Conservation (phyloP, 352 stramenopile species). For the Phytophthora pinifolia region DNA sequence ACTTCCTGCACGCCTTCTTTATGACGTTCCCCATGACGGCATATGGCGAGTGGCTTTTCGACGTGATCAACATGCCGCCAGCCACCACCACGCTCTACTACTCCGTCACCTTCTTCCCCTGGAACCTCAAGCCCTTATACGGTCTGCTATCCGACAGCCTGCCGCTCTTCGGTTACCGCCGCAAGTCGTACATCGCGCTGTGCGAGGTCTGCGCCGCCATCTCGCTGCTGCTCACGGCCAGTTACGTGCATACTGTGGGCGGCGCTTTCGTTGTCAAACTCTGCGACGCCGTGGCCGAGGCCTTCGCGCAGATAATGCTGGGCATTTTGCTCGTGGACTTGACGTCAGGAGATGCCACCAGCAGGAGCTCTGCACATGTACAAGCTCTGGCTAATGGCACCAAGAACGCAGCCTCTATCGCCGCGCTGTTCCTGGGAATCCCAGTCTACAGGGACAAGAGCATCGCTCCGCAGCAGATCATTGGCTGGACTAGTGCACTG, state of each 20-base stretch:
- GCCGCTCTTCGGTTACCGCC: slow-evolving; percentile 70
- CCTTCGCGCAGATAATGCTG: slow-evolving; percentile 84
- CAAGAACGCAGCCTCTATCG: slow-evolving; percentile 70
- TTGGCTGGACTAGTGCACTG: slow-evolving; percentile 62
- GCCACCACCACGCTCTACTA: slow-evolving; percentile 82
- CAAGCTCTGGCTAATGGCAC: slow-evolving; percentile 72
- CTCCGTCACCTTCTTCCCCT: slow-evolving; percentile 81
- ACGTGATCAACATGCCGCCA: slow-evolving; percentile 74
- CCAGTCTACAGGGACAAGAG: slow-evolving; percentile 63
- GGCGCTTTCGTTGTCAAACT: slow-evolving; percentile 71
- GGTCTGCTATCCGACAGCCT: slow-evolving; percentile 75
- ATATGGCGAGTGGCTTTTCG: slow-evolving; percentile 77
- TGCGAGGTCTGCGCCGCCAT: slow-evolving; percentile 60
- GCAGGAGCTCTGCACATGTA: slow-evolving; percentile 53
- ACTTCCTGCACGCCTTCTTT: slow-evolving; percentile 80
- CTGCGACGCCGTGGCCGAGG: slow-evolving; percentile 67
- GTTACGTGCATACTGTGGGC: slow-evolving; percentile 53
- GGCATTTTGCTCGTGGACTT: slow-evolving; percentile 76
- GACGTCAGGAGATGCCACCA: slow-evolving; percentile 51
- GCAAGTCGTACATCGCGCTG: slow-evolving; percentile 82
- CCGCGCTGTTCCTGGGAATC: slow-evolving; percentile 59
- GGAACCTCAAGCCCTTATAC: slow-evolving; percentile 87
- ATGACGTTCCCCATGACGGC: slow-evolving; percentile 78
- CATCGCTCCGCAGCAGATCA: slow-evolving; percentile 51
- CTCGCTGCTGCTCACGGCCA: slow-evolving; percentile 57